Conservation (phyloP, 2,329 filamentous ascomycete species). For the Alternaria triticina region DNA sequence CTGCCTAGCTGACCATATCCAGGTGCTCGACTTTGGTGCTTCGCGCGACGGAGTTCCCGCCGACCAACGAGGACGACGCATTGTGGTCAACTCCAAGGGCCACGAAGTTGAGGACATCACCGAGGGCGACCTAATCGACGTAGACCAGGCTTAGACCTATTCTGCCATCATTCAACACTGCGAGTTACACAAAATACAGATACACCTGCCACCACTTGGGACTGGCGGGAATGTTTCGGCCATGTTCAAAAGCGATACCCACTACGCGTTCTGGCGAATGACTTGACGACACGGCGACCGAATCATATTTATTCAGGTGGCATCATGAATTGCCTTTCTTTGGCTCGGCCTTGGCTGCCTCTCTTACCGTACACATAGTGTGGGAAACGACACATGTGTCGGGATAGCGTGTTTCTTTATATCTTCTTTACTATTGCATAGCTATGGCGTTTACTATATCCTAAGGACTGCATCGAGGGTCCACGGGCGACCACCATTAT, state of each 20-base stretch:
- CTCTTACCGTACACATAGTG: conserved; percentile 12
- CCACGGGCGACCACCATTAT: conserved; percentile 5
- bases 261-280: conserved; percentile 24
- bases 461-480: conserved; percentile 9
- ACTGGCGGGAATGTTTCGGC: conserved; percentile 27
- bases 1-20: conserved; percentile 30
- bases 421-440: conserved; percentile 31
- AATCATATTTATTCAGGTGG: conserved; percentile 8
- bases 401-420: conserved; percentile 7
- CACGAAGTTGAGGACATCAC: conserved; percentile 46
- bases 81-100: conserved; percentile 58
- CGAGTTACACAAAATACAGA: not conserved
- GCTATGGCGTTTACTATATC: conserved; percentile 26
- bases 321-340: conserved; percentile 4
- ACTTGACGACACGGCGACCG: conserved; percentile 18
- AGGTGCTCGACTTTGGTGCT: conserved; percentile 98
- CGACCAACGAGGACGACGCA: conserved; percentile 79
- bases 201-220: conserved; percentile 4
- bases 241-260: conserved; percentile 43
- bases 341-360: not conserved
- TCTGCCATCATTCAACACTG: not conserved
- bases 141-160: conserved; percentile 26
- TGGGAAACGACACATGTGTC: conserved; percentile 20
- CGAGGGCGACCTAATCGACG: conserved; percentile 41
- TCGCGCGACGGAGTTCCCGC: conserved; percentile 83